phyloP scores from a whole-genome alignment of 441 rosid species.

The Eruca vesicaria region DNA sequence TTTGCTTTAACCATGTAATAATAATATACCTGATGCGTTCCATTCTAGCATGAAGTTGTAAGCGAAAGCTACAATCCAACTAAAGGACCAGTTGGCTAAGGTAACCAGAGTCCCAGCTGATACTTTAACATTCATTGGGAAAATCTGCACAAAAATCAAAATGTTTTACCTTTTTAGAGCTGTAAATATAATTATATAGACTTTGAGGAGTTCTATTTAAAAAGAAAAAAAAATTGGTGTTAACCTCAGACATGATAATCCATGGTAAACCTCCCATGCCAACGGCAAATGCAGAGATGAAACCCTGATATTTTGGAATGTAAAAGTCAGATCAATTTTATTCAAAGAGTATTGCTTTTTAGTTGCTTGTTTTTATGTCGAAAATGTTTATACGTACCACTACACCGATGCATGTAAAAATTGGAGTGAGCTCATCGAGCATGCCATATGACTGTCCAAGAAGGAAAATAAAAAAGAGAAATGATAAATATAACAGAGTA shows the following conservation, averaged over 20 bases:
- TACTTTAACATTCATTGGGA: constrained; percentile 52
- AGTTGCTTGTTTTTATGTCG: neutral
- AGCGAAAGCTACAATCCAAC: too few relatives aligned
- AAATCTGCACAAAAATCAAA: constrained; percentile 35
- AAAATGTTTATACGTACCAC: constrained; percentile 35
- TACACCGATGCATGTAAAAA: constrained; percentile 44
- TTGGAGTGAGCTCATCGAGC: too few relatives aligned
- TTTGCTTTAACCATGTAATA: neutral
- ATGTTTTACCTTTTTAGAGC: neutral
- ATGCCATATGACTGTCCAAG: constrained; percentile 27
- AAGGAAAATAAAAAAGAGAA: neutral
- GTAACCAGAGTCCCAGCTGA: too few relatives aligned
- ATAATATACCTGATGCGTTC: constrained; percentile 44
- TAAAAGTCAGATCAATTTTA: neutral
- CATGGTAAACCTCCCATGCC: constrained; percentile 67
- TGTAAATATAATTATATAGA: neutral
- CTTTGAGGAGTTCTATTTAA: neutral
- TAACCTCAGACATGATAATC: constrained; percentile 75
- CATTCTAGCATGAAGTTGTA: constrained; percentile 59
- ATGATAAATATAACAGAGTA: neutral
- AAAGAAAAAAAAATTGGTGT: neutral
- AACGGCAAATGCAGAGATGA: constrained; percentile 27
- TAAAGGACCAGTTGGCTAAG: too few relatives aligned
- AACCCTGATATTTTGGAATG: constrained; percentile 41
- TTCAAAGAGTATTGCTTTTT: neutral